A percentile compares a stretch with the other conserved stretches of the same genome.
These are phyloP conservation scores for Magnolia changhungtana DNA, from an alignment of 164 flowering plant genomes.

Conservation along the genomic window DNA sequence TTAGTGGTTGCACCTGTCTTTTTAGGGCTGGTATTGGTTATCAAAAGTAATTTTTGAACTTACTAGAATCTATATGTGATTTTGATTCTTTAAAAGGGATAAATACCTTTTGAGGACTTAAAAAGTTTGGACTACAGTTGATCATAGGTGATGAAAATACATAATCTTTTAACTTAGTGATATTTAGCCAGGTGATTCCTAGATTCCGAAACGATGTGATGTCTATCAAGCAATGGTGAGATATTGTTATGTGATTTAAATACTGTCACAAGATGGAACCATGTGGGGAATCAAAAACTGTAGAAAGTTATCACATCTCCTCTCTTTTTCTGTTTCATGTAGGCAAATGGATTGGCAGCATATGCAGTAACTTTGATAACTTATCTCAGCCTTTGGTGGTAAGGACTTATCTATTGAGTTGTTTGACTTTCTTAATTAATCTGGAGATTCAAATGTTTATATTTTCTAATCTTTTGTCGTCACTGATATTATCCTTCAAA, in stretches of 20 bases:
- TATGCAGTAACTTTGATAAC: conserved; percentile 80
- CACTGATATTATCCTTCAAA: background rate
- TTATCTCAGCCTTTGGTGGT: conserved; percentile 92
- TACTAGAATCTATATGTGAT: too few species aligned
- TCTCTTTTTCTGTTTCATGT: conserved; percentile 19
- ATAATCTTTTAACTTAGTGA: too few species aligned
- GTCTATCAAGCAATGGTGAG: conserved; percentile 15
- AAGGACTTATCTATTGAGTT: conserved; percentile 19
- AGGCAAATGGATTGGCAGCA: conserved; percentile 91
- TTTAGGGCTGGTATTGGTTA: too few species aligned
- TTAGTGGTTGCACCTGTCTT: too few species aligned
- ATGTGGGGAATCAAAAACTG: background rate
- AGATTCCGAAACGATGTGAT: background rate
- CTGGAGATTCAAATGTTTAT: background rate
- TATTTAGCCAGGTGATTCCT: background rate
- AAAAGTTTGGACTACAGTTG: too few species aligned
- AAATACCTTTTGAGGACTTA: too few species aligned
- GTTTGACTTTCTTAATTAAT: background rate
- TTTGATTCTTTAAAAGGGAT: too few species aligned
- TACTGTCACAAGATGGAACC: background rate
- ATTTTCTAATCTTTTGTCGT: background rate
- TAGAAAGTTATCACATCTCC: background rate
- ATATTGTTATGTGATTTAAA: background rate
- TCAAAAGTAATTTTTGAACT: too few species aligned
- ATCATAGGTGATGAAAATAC: too few species aligned